Evolutionary conservation across 768 basidiomycete genomes (phyloP).

Genomic region (Calocera viscosa): DNA sequence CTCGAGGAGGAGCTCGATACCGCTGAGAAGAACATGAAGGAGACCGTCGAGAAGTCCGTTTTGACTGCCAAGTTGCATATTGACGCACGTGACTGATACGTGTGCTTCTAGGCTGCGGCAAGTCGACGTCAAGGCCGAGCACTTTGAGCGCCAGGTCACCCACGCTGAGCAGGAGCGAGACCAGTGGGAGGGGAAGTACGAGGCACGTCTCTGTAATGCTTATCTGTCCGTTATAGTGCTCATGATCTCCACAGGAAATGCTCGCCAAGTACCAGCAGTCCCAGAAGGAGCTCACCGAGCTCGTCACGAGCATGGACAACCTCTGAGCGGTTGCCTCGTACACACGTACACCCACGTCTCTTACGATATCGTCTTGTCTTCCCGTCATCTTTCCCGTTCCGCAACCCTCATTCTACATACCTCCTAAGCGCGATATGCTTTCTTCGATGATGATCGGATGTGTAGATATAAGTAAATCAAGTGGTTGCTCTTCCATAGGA

Average conservation of each 20-base stretch:
- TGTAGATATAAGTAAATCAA: conserved; percentile 4
- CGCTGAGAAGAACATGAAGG: conserved; percentile 92
- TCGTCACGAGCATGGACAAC: conserved; percentile 62
- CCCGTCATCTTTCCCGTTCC: not conserved
- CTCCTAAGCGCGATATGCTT: conserved; percentile 1
- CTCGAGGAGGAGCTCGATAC: conserved; percentile 92
- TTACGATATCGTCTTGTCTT: conserved; percentile 8
- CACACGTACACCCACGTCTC: not conserved
- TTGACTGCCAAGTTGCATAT: not conserved
- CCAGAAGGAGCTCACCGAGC: conserved; percentile 73
- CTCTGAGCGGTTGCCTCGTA: conserved; percentile 32
- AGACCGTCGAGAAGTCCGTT: conserved; percentile 89
- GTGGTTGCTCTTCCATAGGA: not conserved
- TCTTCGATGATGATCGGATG: not conserved
- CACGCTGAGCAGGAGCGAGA: conserved; percentile 86
- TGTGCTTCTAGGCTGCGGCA: conserved; percentile 58
- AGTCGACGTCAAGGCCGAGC: conserved; percentile 97
- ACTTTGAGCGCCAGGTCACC: conserved; percentile 85
- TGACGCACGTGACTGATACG: not conserved
- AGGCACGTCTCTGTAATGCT: conserved; percentile 40
- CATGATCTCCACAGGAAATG: conserved; percentile 42
- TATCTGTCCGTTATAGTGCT: not conserved
- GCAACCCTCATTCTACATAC: conserved; percentile 5
- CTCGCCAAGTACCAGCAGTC: conserved; percentile 55
- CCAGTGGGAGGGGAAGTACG: conserved; percentile 85